These are phyloP conservation scores for Phytophthora podocarpi DNA, from an alignment of 352 stramenopile species.

Conservation along the genomic window DNA sequence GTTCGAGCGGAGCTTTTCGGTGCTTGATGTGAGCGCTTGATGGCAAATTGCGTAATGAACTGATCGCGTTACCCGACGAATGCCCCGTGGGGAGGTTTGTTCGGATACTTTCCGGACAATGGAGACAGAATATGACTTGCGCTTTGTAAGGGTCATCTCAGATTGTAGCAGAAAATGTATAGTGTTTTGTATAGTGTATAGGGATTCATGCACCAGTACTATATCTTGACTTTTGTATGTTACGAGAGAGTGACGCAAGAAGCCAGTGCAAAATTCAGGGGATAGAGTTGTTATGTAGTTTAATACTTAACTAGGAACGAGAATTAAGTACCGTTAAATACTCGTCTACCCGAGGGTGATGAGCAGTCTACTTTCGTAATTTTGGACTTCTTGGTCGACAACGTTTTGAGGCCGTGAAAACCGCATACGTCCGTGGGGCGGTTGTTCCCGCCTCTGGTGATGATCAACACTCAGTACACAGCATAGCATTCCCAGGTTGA, in stretches of 20 bases:
- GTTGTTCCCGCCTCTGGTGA: no score
- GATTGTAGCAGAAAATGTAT: conserved; percentile 7
- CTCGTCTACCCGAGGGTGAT: no score
- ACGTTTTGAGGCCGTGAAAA: no score
- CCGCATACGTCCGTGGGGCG: no score
- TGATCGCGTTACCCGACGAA: conserved; percentile 74
- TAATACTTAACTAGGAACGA: no score
- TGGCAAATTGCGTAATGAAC: conserved; percentile 65
- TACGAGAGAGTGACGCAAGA: not conserved
- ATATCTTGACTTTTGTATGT: conserved; percentile 13
- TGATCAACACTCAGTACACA: no score
- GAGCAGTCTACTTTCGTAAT: no score
- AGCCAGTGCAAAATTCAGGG: conserved; percentile 27
- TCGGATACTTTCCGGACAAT: not conserved
- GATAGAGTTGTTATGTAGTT: no score
- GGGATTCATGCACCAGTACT: conserved; percentile 13
- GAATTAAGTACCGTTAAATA: no score
- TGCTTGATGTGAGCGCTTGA: conserved; percentile 32
- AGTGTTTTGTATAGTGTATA: conserved; percentile 9
- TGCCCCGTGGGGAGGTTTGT: conserved; percentile 7
- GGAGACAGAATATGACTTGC: conserved; percentile 4
- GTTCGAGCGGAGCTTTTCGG: conserved; percentile 20
- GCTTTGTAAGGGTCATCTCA: conserved; percentile 24
- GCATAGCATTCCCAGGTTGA: no score
- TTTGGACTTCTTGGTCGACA: no score